phyloP scores from a whole-genome alignment of 345 rosid genomes.

The Ailanthus altissimus region DNA sequence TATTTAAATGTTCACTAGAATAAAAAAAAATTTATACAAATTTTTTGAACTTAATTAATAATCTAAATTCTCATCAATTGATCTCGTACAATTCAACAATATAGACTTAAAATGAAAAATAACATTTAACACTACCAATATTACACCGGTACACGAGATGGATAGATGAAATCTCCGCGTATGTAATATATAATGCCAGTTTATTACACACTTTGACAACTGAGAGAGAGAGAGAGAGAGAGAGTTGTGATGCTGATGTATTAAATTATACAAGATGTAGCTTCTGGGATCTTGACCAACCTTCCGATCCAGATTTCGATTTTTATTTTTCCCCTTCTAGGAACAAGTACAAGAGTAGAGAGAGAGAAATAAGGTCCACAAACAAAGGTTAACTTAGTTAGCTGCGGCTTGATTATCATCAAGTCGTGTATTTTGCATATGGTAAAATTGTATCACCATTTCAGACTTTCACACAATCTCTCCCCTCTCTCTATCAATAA shows the following conservation, averaged over 20 bases:
- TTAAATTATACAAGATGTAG: neutral
- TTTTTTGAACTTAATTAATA: no score
- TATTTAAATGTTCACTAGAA: no score
- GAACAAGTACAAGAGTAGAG: neutral
- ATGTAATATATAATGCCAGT: no score
- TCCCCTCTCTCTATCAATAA: no score
- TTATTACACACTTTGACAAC: neutral
- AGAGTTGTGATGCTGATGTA: neutral
- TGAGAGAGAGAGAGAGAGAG: conserved; percentile 1
- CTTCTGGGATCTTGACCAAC: conserved; percentile 9
- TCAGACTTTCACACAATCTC: neutral
- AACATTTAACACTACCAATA: no score
- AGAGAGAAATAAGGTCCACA: neutral
- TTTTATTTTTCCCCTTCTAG: neutral
- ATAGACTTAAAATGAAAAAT: no score
- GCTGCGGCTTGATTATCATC: neutral
- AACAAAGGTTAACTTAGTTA: neutral
- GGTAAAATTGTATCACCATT: neutral
- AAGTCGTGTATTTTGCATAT: neutral
- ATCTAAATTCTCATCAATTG: no score
- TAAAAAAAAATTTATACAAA: no score
- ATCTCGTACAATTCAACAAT: no score
- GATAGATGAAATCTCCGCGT: no score
- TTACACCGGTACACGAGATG: no score
- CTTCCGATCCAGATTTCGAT: neutral